Evolutionary conservation across 495 filamentous ascomycete species (phyloP), one percentile per base, ranked within the genome.

Genomic region (Podospora anserina): DNA sequence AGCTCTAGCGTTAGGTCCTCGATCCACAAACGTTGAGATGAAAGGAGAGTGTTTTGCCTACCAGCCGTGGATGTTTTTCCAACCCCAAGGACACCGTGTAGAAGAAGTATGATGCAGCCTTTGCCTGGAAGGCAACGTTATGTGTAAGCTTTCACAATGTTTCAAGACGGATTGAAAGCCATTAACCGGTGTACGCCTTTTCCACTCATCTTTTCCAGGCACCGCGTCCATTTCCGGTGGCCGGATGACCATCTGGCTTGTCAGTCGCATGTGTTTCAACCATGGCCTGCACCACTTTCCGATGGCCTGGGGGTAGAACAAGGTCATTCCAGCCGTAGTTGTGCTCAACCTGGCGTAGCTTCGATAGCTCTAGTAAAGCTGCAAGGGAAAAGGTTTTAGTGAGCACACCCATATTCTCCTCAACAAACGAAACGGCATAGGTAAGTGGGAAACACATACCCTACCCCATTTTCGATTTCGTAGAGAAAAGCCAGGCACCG

Each of bases 81-180:
- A 1, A 81, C 78, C 0, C 82, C 83, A 4, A 83, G 83, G 0
- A 72, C 78, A 0, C 82, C 83, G 53, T 83, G 80, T 0, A 86
- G 74, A 0, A 85, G 77, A 6, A 23, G 1, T 23, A 86, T 73
- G 61, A 82, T 78, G 1, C 83, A 71, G 0, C 80, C 82, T 23
- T 77, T 78, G 1, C 82, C 81, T 75, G 79, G 77, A 55, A 63
- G 30, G 7, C 20, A 23, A 23, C 20, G 20, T 59, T 39, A 49
- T 61, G 58, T 20, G 20, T 28, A 27, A 27, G 27, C 20, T 32
- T 58, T 58, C 28, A 13, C 56, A 63, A 49, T 4, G 1, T 39
- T 5, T 11, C 5, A 39, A 39, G 32, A 39, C 20, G 20, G 20
- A 23, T 23, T 23, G 20, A 23, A 23, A 23, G 1, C 20, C 20